phyloP scores from a whole-genome alignment of 805 yeast species.

The Nakazawaea wyomingensis region DNA sequence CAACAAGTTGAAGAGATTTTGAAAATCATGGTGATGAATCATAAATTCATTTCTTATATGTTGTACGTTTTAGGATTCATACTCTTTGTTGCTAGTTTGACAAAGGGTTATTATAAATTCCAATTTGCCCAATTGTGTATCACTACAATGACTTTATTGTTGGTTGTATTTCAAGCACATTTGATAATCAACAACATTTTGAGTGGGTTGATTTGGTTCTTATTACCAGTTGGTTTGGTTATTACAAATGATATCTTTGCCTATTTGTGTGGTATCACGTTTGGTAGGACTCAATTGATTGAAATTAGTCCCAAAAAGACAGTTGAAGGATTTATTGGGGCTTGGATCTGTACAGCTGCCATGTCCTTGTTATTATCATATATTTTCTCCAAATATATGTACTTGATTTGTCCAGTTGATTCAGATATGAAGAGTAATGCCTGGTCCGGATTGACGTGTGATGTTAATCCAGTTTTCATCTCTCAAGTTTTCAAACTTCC shows the following conservation, averaged over 20 bases:
- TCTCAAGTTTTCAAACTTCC: slow-evolving; percentile 79
- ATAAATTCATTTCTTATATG: slow-evolving; percentile 77
- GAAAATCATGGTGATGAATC: slow-evolving; percentile 42
- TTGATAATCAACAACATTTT: slow-evolving; percentile 84
- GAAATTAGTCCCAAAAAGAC: slow-evolving; percentile 96
- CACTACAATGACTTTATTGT: slow-evolving; percentile 86
- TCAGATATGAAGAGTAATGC: slow-evolving; percentile 57
- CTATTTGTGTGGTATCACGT: slow-evolving; percentile 92
- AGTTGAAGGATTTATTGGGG: slow-evolving; percentile 95
- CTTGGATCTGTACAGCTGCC: slow-evolving; percentile 88
- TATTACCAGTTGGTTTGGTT: slow-evolving; percentile 87
- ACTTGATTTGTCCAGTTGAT: slow-evolving; percentile 83
- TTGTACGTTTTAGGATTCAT: slow-evolving; percentile 84
- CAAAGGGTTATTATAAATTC: slow-evolving; percentile 83
- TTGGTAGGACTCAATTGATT: slow-evolving; percentile 88
- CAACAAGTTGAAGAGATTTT: slow-evolving; percentile 3
- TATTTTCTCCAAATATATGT: slow-evolving; percentile 58
- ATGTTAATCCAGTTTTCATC: slow-evolving; percentile 82
- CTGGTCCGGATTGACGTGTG: slow-evolving; percentile 65
- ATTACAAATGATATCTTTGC: slow-evolving; percentile 95
- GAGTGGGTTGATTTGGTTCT: slow-evolving; percentile 90
- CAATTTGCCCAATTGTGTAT: slow-evolving; percentile 92
- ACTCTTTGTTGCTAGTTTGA: slow-evolving; percentile 81
- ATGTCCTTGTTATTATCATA: slow-evolving; percentile 66
- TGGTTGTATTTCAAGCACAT: slow-evolving; percentile 93